Evolutionary conservation across 345 rosid genomes (phyloP).

Genomic region (Trapa bicornis): DNA sequence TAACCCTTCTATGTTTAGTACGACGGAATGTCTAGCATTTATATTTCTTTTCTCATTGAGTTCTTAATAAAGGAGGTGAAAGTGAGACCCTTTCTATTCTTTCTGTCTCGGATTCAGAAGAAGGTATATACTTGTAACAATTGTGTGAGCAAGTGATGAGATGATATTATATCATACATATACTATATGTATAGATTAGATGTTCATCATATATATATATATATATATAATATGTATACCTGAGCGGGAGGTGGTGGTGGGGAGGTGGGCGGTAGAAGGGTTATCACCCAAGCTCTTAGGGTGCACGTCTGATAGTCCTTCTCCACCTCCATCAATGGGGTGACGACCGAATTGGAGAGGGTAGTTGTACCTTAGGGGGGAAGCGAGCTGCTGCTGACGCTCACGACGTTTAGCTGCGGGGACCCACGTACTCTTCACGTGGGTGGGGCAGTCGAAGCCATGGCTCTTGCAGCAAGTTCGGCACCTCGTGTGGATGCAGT

Average conservation of each 20-base stretch:
- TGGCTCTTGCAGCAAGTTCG: constrained; percentile 85
- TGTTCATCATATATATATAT: too few species aligned
- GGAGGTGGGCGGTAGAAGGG: not conserved
- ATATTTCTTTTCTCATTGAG: too few species aligned
- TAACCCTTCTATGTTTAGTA: too few species aligned
- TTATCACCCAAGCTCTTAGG: constrained; percentile 2
- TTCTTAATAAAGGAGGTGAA: too few species aligned
- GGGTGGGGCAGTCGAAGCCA: constrained; percentile 63
- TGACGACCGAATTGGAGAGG: not conserved
- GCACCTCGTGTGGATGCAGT: constrained; percentile 63
- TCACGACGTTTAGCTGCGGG: constrained; percentile 79
- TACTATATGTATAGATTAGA: too few species aligned
- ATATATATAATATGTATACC: not conserved
- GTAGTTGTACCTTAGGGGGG: constrained; percentile 11
- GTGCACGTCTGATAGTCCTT: not conserved
- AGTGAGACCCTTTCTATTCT: too few species aligned
- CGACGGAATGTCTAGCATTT: too few species aligned
- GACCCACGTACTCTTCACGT: constrained; percentile 87
- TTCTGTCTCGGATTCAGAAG: too few species aligned
- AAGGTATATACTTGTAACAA: too few species aligned
- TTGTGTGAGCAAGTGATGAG: too few species aligned
- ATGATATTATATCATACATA: too few species aligned
- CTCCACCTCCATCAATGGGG: too few species aligned
- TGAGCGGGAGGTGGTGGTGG: not conserved
- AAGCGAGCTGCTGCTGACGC: constrained; percentile 31